phyloP scores from a whole-genome alignment of 108 stramenopile genomes.

The Nitzschia sp. region DNA sequence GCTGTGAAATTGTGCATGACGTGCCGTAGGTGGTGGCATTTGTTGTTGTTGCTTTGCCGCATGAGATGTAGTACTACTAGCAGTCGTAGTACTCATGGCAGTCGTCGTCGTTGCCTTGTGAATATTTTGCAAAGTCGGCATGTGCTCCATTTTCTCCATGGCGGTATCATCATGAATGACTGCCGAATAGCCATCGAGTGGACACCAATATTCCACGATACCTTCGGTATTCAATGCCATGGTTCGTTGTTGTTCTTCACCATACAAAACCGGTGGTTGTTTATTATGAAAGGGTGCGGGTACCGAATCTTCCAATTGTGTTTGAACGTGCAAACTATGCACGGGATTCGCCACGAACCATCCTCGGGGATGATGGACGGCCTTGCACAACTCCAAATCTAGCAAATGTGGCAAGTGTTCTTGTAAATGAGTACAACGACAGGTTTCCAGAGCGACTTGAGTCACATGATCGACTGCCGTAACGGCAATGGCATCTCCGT shows the following conservation, averaged over 20 bases:
- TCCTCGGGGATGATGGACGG: slow-evolving; percentile 21
- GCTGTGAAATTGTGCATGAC: not conserved
- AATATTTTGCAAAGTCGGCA: slow-evolving; percentile 20
- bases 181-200: slow-evolving; percentile 25
- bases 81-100: too few species aligned
- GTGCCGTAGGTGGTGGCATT: too few species aligned
- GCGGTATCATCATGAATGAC: slow-evolving; percentile 22
- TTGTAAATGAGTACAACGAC: slow-evolving; percentile 36
- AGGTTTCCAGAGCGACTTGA: slow-evolving; percentile 30
- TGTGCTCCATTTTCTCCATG: slow-evolving; percentile 23
- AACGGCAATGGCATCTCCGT: slow-evolving; percentile 6
- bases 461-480: slow-evolving; percentile 34
- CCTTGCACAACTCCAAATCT: slow-evolving; percentile 21
- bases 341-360: slow-evolving; percentile 41
- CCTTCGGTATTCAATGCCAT: slow-evolving; percentile 36
- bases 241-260: slow-evolving; percentile 54
- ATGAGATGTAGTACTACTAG: too few species aligned
- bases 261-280: slow-evolving; percentile 40
- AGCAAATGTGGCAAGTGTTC: slow-evolving; percentile 38
- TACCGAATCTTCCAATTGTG: slow-evolving; percentile 28
- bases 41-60: too few species aligned
- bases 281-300: not conserved
- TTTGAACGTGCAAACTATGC: slow-evolving; percentile 37
- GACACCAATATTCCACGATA: slow-evolving; percentile 45
- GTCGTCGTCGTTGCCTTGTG: not conserved